phyloP scores from a whole-genome alignment of 1,284 basidiomycete species.

The Austroboletus rostrupii region DNA sequence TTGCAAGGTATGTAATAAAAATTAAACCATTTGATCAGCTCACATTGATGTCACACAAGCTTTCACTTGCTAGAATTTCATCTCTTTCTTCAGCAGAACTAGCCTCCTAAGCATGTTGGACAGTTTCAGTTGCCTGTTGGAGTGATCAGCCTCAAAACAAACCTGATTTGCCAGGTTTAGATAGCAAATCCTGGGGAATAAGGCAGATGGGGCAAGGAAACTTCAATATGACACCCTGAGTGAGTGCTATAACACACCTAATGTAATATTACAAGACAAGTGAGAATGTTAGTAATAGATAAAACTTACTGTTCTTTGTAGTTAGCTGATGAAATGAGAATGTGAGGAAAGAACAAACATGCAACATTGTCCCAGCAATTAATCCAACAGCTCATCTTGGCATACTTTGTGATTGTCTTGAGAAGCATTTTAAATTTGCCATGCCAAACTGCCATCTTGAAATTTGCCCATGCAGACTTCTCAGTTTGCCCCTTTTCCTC shows the following conservation, averaged over 20 bases:
- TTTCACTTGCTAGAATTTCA: too few relatives aligned
- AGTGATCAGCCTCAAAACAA: too few relatives aligned
- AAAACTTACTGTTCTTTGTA: slow-evolving; percentile 38
- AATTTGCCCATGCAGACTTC: slow-evolving; percentile 29
- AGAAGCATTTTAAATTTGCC: slow-evolving; percentile 26
- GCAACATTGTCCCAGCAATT: slow-evolving; percentile 27
- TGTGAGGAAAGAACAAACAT: slow-evolving; percentile 26
- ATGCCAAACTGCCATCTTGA: slow-evolving; percentile 38
- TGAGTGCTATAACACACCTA: slow-evolving; percentile 32
- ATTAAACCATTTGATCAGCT: too few relatives aligned
- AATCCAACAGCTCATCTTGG: slow-evolving; percentile 23
- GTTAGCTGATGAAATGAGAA: slow-evolving; percentile 36
- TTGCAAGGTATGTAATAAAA: too few relatives aligned
- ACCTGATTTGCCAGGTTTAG: too few relatives aligned
- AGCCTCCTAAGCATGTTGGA: too few relatives aligned
- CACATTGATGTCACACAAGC: too few relatives aligned
- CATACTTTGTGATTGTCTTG: slow-evolving; percentile 18
- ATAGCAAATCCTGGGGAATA: too few relatives aligned
- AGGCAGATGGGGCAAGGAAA: slow-evolving; percentile 36
- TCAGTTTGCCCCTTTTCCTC: slow-evolving; percentile 24
- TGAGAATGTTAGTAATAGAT: too few relatives aligned
- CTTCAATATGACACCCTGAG: slow-evolving; percentile 24
- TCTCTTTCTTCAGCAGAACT: too few relatives aligned
- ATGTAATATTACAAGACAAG: neutral
- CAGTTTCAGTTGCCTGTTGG: too few relatives aligned